phyloP scores from a whole-genome alignment of 140 eudicot genomes.

The Stevia rebaudiana region DNA sequence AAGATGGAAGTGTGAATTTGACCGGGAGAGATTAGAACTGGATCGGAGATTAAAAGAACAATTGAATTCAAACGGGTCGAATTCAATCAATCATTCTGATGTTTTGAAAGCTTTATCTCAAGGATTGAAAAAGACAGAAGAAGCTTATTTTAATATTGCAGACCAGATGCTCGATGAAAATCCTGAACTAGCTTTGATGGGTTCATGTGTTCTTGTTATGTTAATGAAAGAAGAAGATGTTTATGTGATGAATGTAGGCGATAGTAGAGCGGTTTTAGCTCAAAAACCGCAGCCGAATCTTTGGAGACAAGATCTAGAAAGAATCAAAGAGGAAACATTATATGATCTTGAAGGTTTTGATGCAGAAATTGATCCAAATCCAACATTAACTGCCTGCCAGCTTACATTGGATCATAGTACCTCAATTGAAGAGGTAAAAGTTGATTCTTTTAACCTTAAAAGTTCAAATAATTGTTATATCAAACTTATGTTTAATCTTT shows the following conservation, averaged over 20 bases:
- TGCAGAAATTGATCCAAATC: slow-evolving; percentile 38
- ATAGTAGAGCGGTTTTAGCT: slow-evolving; percentile 86
- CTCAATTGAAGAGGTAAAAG: slow-evolving; percentile 65
- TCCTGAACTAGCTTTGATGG: slow-evolving; percentile 96
- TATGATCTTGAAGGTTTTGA: slow-evolving; percentile 70
- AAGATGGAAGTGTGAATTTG: slow-evolving; percentile 88
- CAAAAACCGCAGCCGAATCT: slow-evolving; percentile 73
- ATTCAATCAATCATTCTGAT: slow-evolving; percentile 54
- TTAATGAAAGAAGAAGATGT: slow-evolving; percentile 98
- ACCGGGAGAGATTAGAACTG: slow-evolving; percentile 78
- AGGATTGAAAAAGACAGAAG: slow-evolving; percentile 85
- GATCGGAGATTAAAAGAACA: slow-evolving; percentile 81
- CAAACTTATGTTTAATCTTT: slow-evolving; percentile 15
- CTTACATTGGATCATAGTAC: slow-evolving; percentile 92
- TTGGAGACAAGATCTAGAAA: slow-evolving; percentile 88
- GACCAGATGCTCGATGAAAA: slow-evolving; percentile 81
- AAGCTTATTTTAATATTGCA: slow-evolving; percentile 73
- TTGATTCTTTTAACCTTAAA: slow-evolving; percentile 8
- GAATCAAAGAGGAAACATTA: slow-evolving; percentile 85
- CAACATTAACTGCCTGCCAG: slow-evolving; percentile 64
- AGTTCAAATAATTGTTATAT: background rate
- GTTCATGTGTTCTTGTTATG: slow-evolving; percentile 96
- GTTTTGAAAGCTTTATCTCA: slow-evolving; percentile 75
- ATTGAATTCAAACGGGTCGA: slow-evolving; percentile 36
- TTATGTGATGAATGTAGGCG: slow-evolving; percentile 93